phyloP scores from a whole-genome alignment of 2,329 filamentous ascomycete genomes.

The Magnaporthales sp. region DNA sequence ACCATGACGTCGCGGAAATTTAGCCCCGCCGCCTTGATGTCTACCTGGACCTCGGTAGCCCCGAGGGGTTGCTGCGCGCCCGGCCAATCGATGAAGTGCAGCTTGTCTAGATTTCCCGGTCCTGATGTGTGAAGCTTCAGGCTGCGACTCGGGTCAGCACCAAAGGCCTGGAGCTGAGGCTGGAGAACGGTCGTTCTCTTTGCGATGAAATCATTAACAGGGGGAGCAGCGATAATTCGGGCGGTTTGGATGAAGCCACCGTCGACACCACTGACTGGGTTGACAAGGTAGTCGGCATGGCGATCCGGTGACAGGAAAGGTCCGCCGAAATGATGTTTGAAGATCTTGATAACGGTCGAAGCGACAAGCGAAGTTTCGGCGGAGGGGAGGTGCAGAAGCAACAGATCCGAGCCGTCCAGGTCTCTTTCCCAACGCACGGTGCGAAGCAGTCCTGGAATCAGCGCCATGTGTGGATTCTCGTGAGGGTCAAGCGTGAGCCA shows the following conservation, averaged over 20 bases:
- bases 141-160: slow-evolving; percentile 9
- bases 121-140: slow-evolving; percentile 10
- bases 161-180: slow-evolving; percentile 8
- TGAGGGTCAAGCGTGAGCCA: slow-evolving; percentile 24
- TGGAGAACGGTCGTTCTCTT: slow-evolving; percentile 8
- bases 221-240: slow-evolving; percentile 8
- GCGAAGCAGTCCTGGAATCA: slow-evolving; percentile 23
- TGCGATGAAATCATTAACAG: slow-evolving; percentile 10
- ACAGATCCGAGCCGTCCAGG: slow-evolving; percentile 18
- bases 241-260: slow-evolving; percentile 8
- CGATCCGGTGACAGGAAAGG: slow-evolving; percentile 7
- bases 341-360: slow-evolving; percentile 6
- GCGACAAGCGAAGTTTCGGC: slow-evolving; percentile 1
- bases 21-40: slow-evolving; percentile 20
- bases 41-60: slow-evolving; percentile 18
- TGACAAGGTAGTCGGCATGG: slow-evolving; percentile 10
- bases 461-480: slow-evolving; percentile 18
- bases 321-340: slow-evolving; percentile 9
- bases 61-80: slow-evolving; percentile 7
- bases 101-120: slow-evolving; percentile 10
- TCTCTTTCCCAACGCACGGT: slow-evolving; percentile 24
- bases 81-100: slow-evolving; percentile 10
- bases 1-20: slow-evolving; percentile 28
- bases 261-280: background rate
- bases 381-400: slow-evolving; percentile 15